Evolutionary conservation across 2,329 filamentous ascomycete genomes (phyloP).

Genomic region (Epichloe baconii): DNA sequence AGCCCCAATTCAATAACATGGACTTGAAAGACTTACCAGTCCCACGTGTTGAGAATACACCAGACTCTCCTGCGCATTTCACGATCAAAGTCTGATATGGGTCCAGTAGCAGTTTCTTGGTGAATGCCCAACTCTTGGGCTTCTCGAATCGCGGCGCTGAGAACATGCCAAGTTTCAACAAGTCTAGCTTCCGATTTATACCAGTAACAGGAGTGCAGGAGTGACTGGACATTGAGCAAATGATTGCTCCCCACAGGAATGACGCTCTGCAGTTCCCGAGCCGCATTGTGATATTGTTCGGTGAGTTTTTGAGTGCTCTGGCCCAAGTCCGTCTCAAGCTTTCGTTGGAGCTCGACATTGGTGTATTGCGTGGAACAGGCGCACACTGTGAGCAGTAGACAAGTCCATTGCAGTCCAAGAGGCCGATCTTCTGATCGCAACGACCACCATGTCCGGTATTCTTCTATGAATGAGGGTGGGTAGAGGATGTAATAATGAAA

Average conservation of each 20-base stretch:
- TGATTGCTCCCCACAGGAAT: constrained; percentile 21
- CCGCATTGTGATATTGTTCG: constrained; percentile 20
- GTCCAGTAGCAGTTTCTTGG: constrained; percentile 15
- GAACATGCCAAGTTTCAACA: constrained; percentile 24
- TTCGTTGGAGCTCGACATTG: constrained; percentile 16
- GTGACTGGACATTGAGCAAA: constrained; percentile 20
- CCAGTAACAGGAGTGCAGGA: constrained; percentile 26
- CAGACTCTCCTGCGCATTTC: constrained; percentile 24
- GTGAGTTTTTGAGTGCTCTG: constrained; percentile 16
- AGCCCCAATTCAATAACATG: not conserved
- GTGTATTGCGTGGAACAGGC: constrained; percentile 24
- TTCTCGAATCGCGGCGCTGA: constrained; percentile 22
- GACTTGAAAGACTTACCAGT: constrained; percentile 19
- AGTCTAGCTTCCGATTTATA: constrained; percentile 24
- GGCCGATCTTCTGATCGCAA: constrained; percentile 16
- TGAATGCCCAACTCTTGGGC: constrained; percentile 24
- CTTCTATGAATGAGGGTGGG: constrained; percentile 20
- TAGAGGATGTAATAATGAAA: constrained; percentile 27
- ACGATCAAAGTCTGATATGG: constrained; percentile 20
- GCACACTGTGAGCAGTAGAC: constrained; percentile 24
- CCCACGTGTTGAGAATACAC: constrained; percentile 25
- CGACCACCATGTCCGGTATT: constrained; percentile 24
- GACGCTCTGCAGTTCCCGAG: constrained; percentile 19
- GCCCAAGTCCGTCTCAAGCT: constrained; percentile 19
- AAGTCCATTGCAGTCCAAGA: constrained; percentile 25